Conservation (phyloP, 169 alveolate species). For the Cryptosporidium andersoni region DNA sequence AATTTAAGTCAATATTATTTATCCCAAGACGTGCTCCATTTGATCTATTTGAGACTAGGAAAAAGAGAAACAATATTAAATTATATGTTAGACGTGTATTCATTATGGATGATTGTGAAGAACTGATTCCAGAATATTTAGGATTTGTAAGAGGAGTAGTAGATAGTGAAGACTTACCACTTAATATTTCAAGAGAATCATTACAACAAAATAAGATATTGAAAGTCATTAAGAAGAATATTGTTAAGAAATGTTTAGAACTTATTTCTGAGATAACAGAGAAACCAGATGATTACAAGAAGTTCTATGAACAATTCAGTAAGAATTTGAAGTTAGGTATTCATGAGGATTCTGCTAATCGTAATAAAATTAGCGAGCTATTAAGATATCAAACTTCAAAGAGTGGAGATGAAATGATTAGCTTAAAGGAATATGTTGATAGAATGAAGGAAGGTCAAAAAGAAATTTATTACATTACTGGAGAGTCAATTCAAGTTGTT, state of each 20-base stretch:
- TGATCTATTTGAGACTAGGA: constrained; percentile 98
- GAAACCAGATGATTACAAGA: constrained; percentile 98
- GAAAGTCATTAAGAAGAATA: constrained; percentile 97
- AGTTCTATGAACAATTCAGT: constrained; percentile 99
- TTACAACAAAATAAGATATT: constrained; percentile 98
- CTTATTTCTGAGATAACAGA: constrained; percentile 97
- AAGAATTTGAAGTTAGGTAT: constrained; percentile 98
- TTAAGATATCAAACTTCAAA: constrained; percentile 97
- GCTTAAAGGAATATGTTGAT: constrained; percentile 96
- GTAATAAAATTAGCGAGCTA: constrained; percentile 93
- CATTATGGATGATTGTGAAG: constrained; percentile 99
- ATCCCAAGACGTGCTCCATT: constrained; percentile 99
- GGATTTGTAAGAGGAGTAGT: constrained; percentile 99
- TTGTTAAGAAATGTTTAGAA: constrained; percentile 98
- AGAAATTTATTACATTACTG: constrained; percentile 98
- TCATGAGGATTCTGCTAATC: constrained; percentile 98
- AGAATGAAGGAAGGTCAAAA: constrained; percentile 99
- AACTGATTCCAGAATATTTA: constrained; percentile 99
- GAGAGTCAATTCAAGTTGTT: constrained; percentile 96
- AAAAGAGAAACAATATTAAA: constrained; percentile 98
- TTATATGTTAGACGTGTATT: constrained; percentile 99
- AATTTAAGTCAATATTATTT: constrained; percentile 98
- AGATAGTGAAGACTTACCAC: constrained; percentile 99
- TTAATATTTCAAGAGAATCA: constrained; percentile 97
- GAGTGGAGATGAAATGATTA: constrained; percentile 97